phyloP scores from a whole-genome alignment of 192 early-diverging fungal species.

The Rhizophagus prolifer region DNA sequence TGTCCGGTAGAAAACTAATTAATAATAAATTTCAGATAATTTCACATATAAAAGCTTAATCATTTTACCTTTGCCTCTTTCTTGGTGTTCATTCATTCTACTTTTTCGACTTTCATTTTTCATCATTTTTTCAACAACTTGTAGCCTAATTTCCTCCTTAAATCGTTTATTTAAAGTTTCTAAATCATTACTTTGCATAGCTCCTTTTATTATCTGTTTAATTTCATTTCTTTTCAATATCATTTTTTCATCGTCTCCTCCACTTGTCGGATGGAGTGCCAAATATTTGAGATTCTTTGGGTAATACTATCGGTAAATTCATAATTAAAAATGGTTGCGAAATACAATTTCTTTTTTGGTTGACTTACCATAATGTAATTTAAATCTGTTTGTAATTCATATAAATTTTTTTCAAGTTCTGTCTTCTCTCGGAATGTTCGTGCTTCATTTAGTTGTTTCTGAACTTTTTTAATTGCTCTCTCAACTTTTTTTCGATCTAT shows the following conservation, averaged over 20 bases:
- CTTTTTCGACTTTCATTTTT: not conserved
- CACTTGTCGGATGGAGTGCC: conserved; percentile 41
- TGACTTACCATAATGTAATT: conserved; percentile 35
- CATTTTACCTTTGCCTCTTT: not conserved
- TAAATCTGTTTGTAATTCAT: conserved; percentile 37
- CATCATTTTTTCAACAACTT: not conserved
- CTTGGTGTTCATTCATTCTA: not conserved
- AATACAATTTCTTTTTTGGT: not conserved
- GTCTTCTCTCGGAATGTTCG: conserved; percentile 34
- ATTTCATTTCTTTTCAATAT: conserved; percentile 1
- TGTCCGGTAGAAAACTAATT: not conserved
- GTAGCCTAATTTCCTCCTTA: not conserved
- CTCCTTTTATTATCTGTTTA: not conserved
- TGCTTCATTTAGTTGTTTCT: conserved; percentile 33
- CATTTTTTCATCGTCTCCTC: conserved; percentile 33
- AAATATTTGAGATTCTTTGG: conserved; percentile 47
- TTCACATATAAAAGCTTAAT: not conserved
- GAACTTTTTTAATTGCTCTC: conserved; percentile 39
- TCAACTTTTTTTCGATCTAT: conserved; percentile 49
- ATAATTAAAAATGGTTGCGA: not conserved
- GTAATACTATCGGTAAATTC: conserved; percentile 38
- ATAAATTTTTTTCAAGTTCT: conserved; percentile 30
- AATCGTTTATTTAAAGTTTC: not conserved
- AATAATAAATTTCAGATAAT: not conserved
- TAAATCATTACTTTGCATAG: conserved; percentile 14